Base-by-base conservation (phyloP, 345 rosid species). In the Salix suchowensis region DNA sequence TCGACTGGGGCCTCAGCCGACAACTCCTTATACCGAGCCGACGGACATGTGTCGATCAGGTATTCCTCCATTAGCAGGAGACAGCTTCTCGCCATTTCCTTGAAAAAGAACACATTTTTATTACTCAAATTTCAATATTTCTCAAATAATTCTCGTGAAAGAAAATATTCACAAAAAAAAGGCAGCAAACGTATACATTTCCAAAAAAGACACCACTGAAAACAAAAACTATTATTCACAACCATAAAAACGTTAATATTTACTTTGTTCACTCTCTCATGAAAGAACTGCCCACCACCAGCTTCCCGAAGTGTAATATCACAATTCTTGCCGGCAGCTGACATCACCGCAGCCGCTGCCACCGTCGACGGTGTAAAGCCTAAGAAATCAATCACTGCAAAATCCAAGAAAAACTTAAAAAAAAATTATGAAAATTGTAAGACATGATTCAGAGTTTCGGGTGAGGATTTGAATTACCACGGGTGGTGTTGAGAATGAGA, bases 21-120 rank as follows among this genome's bases (percentile, higher is more conserved):
- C 10, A 14, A 48, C 58, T 76, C 71, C 68, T 83, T 84, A 10
- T 77, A 70, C 77, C 34, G 70, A 34, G 78, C 79, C 5, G 79
- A 66, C 4, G 91, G 89, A 79, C 94, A 90, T 81, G 88, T 87
- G 88, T 88, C 91, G 9, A 88, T 74, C 71, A 88, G 61, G 50
- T 88, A 90, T 78, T 88, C 88, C 79, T 79, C 89, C 90, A 90
- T 86, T 71, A 90, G 94, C 86, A 87, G 94, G 77, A 78, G 90
- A 90, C 94, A 90, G 94, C 94, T 90, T 81, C 88, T 86, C 85
- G 78, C 87, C 91, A 73, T 88, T 84, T 87, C 90, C 94, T 90
- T 78, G 70, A 71, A 52, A 65, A 64, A 61, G 19, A 23, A 32
- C 66, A 34, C 18, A 15, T 5, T 40, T 48, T 70, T 73, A 68